A percentile compares a stretch with the other conserved stretches of the same genome.
phyloP scores from a whole-genome alignment of 768 basidiomycete species.

The Xanthoconium stramineum region DNA sequence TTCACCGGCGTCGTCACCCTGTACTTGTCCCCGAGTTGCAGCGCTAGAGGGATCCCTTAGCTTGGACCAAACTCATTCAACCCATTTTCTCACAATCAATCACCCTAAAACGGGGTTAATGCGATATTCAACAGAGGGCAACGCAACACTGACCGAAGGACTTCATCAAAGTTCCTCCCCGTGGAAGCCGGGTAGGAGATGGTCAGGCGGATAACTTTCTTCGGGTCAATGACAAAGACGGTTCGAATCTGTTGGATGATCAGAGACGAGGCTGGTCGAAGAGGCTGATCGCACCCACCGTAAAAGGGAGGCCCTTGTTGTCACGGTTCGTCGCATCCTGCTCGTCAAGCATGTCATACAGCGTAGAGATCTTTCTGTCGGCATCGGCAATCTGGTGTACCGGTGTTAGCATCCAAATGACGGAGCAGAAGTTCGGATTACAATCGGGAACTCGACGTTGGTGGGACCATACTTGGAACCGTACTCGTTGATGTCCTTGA shows the following conservation, averaged over 20 bases:
- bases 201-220: slow-evolving; percentile 88
- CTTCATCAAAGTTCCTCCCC: slow-evolving; percentile 87
- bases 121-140: not conserved
- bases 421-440: slow-evolving; percentile 25
- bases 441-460: slow-evolving; percentile 88
- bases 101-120: slow-evolving; percentile 42
- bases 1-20: slow-evolving; percentile 88
- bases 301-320: slow-evolving; percentile 89
- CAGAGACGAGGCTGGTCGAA: not conserved
- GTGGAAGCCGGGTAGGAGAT: slow-evolving; percentile 93
- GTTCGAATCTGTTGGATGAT: slow-evolving; percentile 68
- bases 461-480: slow-evolving; percentile 71
- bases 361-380: slow-evolving; percentile 76
- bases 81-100: slow-evolving; percentile 60
- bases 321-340: slow-evolving; percentile 91
- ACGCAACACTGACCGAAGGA: slow-evolving; percentile 45
- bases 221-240: slow-evolving; percentile 96
- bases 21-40: slow-evolving; percentile 88
- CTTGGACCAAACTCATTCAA: slow-evolving; percentile 31
- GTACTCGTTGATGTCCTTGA: slow-evolving; percentile 80
- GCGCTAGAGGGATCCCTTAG: slow-evolving; percentile 41
- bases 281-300: slow-evolving; percentile 40
- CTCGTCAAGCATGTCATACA: slow-evolving; percentile 96
- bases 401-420: slow-evolving; percentile 9
- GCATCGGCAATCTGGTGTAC: slow-evolving; percentile 79